phyloP scores from a whole-genome alignment of 2,329 filamentous ascomycete species.

The Penicillium olsonii region DNA sequence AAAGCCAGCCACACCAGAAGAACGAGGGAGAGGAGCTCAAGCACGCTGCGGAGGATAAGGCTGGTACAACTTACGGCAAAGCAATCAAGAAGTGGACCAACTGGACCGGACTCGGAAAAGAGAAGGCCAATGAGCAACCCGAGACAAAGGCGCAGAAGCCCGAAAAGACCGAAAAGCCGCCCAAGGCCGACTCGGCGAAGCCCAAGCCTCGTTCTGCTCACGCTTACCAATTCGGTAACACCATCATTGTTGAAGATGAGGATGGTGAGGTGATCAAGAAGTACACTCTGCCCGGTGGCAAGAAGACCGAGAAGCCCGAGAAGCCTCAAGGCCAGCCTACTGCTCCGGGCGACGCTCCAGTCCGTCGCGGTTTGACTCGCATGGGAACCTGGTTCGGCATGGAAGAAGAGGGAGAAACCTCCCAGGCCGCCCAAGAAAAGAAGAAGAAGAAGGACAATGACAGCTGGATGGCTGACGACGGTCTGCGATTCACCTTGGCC shows the following conservation, averaged over 20 bases:
- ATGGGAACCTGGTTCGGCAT: slow-evolving; percentile 62
- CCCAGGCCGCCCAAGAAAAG: slow-evolving; percentile 29
- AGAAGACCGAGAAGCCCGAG: slow-evolving; percentile 33
- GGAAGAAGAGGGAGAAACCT: slow-evolving; percentile 36
- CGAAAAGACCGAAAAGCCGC: slow-evolving; percentile 17
- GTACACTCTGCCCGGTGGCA: slow-evolving; percentile 60
- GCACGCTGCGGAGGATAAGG: slow-evolving; percentile 37
- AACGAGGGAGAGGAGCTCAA: slow-evolving; percentile 47
- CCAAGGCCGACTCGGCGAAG: slow-evolving; percentile 23
- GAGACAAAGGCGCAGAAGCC: slow-evolving; percentile 32
- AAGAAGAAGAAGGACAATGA: slow-evolving; percentile 30
- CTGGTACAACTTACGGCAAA: slow-evolving; percentile 37
- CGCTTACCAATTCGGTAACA: slow-evolving; percentile 69
- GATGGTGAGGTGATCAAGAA: slow-evolving; percentile 70
- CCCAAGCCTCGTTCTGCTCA: slow-evolving; percentile 56
- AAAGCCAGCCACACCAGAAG: slow-evolving; percentile 44
- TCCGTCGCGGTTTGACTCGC: slow-evolving; percentile 55
- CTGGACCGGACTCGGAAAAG: slow-evolving; percentile 47
- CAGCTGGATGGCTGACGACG: slow-evolving; percentile 48
- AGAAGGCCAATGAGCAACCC: slow-evolving; percentile 16
- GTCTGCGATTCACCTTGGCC: slow-evolving; percentile 63
- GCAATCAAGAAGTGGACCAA: slow-evolving; percentile 52
- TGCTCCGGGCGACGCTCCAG: slow-evolving; percentile 37
- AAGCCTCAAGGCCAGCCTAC: slow-evolving; percentile 24
- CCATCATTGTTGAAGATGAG: slow-evolving; percentile 70